Percentiles rank a stretch among this genome's conserved stretches.
Conservation (phyloP, 352 stramenopile genomes). For the Globisporangium acanthophoron region DNA sequence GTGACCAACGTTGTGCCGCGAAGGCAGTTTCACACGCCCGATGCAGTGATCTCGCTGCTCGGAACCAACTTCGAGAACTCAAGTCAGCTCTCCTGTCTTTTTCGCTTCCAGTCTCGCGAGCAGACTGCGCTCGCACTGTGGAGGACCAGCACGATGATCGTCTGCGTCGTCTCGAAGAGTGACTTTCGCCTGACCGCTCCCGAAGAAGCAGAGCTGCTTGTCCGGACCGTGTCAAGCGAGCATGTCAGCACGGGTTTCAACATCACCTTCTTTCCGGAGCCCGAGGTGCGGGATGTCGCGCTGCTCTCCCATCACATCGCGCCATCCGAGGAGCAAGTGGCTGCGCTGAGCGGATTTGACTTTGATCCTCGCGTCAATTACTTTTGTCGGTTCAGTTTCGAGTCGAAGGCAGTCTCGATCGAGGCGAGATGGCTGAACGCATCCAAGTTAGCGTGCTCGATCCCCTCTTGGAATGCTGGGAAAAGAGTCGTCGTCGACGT, state of each 20-base stretch:
- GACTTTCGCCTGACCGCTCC: neutral
- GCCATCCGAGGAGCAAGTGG: neutral
- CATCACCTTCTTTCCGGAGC: conserved; percentile 23
- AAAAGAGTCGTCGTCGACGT: conserved; percentile 20
- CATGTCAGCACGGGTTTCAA: conserved; percentile 28
- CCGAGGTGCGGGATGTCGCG: conserved; percentile 19
- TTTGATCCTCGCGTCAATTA: conserved; percentile 29
- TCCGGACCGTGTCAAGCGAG: conserved; percentile 16
- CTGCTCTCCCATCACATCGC: neutral
- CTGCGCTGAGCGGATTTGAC: conserved; percentile 30
- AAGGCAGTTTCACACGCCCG: conserved; percentile 9
- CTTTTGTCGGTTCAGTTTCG: conserved; percentile 34
- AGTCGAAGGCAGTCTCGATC: conserved; percentile 12
- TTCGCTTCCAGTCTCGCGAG: conserved; percentile 14
- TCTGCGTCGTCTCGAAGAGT: conserved; percentile 10
- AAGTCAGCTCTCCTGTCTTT: conserved; percentile 18
- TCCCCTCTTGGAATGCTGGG: conserved; percentile 14
- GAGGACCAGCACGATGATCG: conserved; percentile 18
- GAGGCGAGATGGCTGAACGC: conserved; percentile 30
- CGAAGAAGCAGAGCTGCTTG: conserved; percentile 15
- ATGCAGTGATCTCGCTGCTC: conserved; percentile 18
- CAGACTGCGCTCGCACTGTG: conserved; percentile 14
- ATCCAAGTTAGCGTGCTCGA: conserved; percentile 26
- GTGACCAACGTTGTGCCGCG: conserved; percentile 24
- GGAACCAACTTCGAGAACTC: conserved; percentile 20